Percentiles rank a stretch among this genome's conserved stretches.
Conservation (phyloP, 257 asterid species). For the Solanum rostratum region DNA sequence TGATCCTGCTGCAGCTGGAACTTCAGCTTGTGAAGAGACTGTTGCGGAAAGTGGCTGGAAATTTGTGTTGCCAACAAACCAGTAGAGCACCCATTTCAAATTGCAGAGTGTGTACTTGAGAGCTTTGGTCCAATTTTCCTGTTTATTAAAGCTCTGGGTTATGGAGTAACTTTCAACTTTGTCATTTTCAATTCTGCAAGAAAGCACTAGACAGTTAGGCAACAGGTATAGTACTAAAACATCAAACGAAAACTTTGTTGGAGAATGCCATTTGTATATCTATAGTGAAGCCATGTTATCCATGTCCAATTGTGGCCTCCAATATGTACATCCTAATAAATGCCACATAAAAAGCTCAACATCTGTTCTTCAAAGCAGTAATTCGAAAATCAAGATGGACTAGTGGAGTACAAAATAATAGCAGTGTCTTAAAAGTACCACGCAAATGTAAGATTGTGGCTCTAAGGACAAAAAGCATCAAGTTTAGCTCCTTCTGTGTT, state of each 20-base stretch:
- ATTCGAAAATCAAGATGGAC: neutral
- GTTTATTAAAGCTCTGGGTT: conserved; percentile 92
- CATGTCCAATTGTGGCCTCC: neutral
- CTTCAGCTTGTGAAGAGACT: conserved; percentile 43
- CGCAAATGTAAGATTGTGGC: neutral
- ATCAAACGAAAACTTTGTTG: neutral
- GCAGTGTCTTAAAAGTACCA: neutral
- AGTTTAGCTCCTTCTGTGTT: neutral
- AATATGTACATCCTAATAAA: neutral
- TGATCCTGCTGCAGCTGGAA: conserved; percentile 40
- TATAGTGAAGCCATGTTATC: neutral
- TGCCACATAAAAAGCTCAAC: neutral
- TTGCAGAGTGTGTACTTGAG: conserved; percentile 93
- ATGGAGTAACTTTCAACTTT: conserved; percentile 84
- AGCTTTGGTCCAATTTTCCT: conserved; percentile 96
- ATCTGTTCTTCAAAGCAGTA: neutral
- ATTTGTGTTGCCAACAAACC: conserved; percentile 92
- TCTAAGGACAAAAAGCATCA: neutral
- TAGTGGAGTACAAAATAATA: neutral
- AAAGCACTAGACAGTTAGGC: neutral
- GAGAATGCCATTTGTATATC: neutral
- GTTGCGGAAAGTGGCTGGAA: conserved; percentile 77
- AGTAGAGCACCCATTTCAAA: conserved; percentile 94
- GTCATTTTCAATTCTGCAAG: conserved; percentile 88
- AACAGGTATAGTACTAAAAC: neutral